phyloP scores from a whole-genome alignment of 768 basidiomycete genomes.

The Psilocybe subaeruginosa region DNA sequence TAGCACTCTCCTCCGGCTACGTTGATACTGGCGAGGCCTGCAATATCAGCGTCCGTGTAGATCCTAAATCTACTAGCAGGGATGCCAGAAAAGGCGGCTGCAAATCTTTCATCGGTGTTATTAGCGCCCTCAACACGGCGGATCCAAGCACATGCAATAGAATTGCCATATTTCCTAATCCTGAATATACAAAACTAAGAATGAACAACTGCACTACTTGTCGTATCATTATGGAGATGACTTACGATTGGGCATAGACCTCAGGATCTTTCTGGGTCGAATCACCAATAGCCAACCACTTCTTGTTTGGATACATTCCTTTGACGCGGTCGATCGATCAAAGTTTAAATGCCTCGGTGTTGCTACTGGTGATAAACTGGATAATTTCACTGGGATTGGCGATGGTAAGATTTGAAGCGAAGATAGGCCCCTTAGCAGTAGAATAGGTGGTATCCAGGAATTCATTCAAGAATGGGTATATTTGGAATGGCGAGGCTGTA shows the following conservation, averaged over 20 bases:
- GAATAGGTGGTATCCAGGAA: conserved; percentile 41
- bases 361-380: conserved; percentile 28
- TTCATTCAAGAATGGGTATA: conserved; percentile 45
- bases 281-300: conserved; percentile 44
- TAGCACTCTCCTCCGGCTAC: conserved; percentile 42
- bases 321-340: conserved; percentile 40
- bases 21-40: conserved; percentile 33
- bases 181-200: conserved; percentile 19
- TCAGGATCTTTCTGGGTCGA: conserved; percentile 51
- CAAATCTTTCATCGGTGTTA: conserved; percentile 41
- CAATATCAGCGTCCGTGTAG: conserved; percentile 40
- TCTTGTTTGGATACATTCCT: conserved; percentile 45
- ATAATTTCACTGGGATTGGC: conserved; percentile 31
- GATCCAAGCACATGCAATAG: conserved; percentile 47
- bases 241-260: conserved; percentile 43
- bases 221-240: background rate
- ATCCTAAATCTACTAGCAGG: conserved; percentile 33
- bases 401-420: conserved; percentile 40
- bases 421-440: conserved; percentile 39
- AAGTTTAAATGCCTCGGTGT: conserved; percentile 37
- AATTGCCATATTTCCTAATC: conserved; percentile 36
- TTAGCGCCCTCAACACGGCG: conserved; percentile 44
- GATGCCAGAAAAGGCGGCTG: conserved; percentile 36
- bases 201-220: background rate
- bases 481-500: conserved; percentile 47